Evolutionary conservation across 306 rosid genomes (phyloP), one percentile per base, ranked within the genome.

Genomic region (Carpinus viminea): DNA sequence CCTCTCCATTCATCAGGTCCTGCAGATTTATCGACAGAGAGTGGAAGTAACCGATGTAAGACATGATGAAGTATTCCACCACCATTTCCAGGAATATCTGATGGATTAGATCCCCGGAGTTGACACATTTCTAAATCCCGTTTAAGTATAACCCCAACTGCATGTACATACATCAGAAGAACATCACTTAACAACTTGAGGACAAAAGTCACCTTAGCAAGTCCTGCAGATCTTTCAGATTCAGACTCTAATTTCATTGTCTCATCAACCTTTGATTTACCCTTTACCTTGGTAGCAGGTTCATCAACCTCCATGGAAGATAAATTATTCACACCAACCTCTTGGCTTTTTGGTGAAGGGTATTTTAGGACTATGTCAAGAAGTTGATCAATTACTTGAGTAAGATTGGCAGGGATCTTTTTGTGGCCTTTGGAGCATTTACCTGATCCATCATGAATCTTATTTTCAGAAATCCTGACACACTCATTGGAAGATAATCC

Each of bases 1-100:
- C 86, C 90, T 89, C 98, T 96, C 99, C 99, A 96, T 69, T 91
- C 98, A 86, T 90, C 96, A 73, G 98, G 93, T 74, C 99, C 99
- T 55, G 96, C 97, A 87, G 94, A 91, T 83, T 92, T 91, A 83
- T 93, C 94, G 72, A 84, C 85, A 64, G 97, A 89, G 54, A 86
- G 90, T 4, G 99, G 96, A 72, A 96, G 90, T 82, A 96, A 79
- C 64, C 79, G 85, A 86, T 96, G 96, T 65, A 91, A 76, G 24
- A 93, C 89, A 73, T 96, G 97, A 83, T 93, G 88, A 53, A 96
- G 78, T 79, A 96, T 84, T 78, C 97, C 99, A 79, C 84, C 81
- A 73, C 86, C 80, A 73, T 85, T 87, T 71, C 89, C 93, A 91
- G 82, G 85, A 83, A 78, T 62, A 77, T 85, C 90, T 59, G 80